These are phyloP conservation scores for Acer saccharum DNA, from an alignment of 345 rosid species.

Conservation along the genomic window DNA sequence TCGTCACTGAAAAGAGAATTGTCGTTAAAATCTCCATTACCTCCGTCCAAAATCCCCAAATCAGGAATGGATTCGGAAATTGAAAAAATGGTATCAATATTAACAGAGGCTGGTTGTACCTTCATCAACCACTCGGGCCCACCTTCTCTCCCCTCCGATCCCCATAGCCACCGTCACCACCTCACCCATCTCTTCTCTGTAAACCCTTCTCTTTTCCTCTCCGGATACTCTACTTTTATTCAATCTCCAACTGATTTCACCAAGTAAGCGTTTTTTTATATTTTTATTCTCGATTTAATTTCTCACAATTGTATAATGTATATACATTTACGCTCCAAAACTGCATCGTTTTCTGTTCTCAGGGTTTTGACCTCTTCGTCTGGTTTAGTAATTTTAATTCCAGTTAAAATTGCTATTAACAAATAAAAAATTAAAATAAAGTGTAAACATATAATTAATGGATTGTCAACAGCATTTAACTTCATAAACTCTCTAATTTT, in stretches of 20 bases:
- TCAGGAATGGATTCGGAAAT: conserved; percentile 30
- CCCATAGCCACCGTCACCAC: conserved; percentile 55
- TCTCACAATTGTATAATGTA: no score
- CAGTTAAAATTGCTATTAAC: no score
- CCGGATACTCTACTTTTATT: conserved; percentile 53
- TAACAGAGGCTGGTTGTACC: conserved; percentile 81
- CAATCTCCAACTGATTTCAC: conserved; percentile 55
- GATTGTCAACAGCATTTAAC: no score
- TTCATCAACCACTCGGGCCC: conserved; percentile 58
- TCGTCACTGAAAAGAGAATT: conserved; percentile 53
- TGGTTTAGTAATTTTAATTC: no score
- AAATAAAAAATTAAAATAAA: no score
- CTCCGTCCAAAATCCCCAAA: conserved; percentile 46
- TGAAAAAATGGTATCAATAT: conserved; percentile 56
- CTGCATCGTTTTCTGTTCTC: conserved; percentile 3
- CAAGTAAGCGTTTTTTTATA: conserved; percentile 32
- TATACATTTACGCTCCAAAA: no score
- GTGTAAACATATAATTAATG: no score
- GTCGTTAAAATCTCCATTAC: conserved; percentile 37
- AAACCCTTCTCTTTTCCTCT: conserved; percentile 41
- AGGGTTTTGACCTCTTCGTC: conserved; percentile 43
- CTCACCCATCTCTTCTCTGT: conserved; percentile 53
- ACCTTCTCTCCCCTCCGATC: conserved; percentile 69
- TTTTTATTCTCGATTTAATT: not conserved
- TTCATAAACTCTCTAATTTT: no score